Conservation (phyloP, 306 rosid genomes). For the Glycine tomentella region DNA sequence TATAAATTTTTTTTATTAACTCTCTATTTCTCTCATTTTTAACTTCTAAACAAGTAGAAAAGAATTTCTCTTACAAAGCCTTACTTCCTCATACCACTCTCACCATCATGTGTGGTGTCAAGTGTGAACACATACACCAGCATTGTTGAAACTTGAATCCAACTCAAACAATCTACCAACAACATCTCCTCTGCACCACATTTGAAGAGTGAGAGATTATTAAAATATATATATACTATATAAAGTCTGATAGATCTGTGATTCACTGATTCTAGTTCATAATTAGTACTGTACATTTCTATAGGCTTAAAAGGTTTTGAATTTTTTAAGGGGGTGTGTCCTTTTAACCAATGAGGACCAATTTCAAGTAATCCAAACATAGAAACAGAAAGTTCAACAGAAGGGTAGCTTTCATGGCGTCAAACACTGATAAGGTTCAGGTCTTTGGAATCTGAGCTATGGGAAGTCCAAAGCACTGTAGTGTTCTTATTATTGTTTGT, state of each 20-base stretch:
- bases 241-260: slow-evolving; percentile 27
- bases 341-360: slow-evolving; percentile 41
- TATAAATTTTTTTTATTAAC: too few relatives aligned
- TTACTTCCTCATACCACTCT: background rate
- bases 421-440: slow-evolving; percentile 47
- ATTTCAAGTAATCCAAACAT: slow-evolving; percentile 37
- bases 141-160: slow-evolving; percentile 41
- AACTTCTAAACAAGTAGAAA: too few relatives aligned
- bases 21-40: too few relatives aligned
- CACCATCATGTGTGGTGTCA: background rate
- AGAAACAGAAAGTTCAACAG: slow-evolving; percentile 51
- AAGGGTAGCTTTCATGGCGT: slow-evolving; percentile 64
- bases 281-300: background rate
- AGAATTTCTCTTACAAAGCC: too few relatives aligned
- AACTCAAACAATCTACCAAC: slow-evolving; percentile 17
- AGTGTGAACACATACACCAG: slow-evolving; percentile 17
- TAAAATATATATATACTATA: background rate
- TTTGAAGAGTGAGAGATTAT: background rate
- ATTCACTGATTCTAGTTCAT: slow-evolving; percentile 7
- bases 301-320: background rate
- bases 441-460: slow-evolving; percentile 50
- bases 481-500: slow-evolving; percentile 48
- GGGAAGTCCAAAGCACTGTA: slow-evolving; percentile 57
- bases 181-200: slow-evolving; percentile 39
- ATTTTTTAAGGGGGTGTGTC: background rate